Percentiles rank a stretch among this genome's conserved stretches.
Conservation (phyloP, 257 asterid species). For the Scutellaria galericulata region DNA sequence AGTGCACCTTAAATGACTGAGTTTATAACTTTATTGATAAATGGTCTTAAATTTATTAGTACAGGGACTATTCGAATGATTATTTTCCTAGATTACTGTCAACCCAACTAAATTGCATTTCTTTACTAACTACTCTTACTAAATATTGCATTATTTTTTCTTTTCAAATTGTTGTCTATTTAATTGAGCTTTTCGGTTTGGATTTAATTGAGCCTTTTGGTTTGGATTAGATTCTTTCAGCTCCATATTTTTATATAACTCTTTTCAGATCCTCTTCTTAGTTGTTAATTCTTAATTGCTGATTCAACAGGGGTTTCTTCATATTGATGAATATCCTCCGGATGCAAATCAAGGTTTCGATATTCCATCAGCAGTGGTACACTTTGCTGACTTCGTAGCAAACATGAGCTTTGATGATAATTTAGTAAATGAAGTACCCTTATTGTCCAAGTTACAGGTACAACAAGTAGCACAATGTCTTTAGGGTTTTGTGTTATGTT, state of each 20-base stretch:
- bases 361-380: constrained; percentile 89
- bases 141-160: constrained; percentile 3
- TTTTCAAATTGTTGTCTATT: neutral
- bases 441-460: constrained; percentile 81
- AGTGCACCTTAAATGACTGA: constrained; percentile 6
- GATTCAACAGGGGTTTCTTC: constrained; percentile 86
- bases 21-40: neutral
- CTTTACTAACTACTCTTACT: neutral
- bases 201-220: neutral
- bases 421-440: constrained; percentile 51
- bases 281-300: constrained; percentile 15
- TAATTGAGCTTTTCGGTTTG: neutral
- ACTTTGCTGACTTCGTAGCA: constrained; percentile 62
- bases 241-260: neutral
- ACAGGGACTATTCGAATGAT: neutral
- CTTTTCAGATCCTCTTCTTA: constrained; percentile 7
- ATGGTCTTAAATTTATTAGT: neutral
- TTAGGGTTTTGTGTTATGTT: constrained; percentile 8
- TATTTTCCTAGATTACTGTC: constrained; percentile 11
- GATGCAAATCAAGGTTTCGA: constrained; percentile 99
- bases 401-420: constrained; percentile 60
- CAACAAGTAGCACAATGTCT: constrained; percentile 8
- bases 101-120: constrained; percentile 22
- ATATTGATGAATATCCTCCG: constrained; percentile 96
- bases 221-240: constrained; percentile 18